phyloP scores from a whole-genome alignment of 192 early-diverging fungal species.

The Umbelopsis vinacea region DNA sequence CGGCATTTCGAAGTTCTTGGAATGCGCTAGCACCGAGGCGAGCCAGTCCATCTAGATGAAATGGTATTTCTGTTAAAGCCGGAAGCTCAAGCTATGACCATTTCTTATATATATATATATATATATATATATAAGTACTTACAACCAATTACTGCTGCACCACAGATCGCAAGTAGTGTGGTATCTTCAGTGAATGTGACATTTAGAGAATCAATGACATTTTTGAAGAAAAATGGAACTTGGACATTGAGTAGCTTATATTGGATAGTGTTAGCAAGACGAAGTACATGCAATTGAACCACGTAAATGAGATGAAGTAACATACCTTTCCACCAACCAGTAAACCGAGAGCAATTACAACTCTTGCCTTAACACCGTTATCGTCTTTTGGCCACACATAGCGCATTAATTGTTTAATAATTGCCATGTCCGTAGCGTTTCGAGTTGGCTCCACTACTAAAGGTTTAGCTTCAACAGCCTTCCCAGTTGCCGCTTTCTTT shows the following conservation, averaged over 20 bases:
- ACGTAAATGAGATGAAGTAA: neutral
- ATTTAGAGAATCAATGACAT: conserved; percentile 87
- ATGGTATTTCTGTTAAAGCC: neutral
- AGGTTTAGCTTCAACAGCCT: neutral
- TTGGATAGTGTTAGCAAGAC: neutral
- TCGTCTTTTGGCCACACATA: conserved; percentile 92
- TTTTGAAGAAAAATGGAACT: conserved; percentile 96
- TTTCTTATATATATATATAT: too few species aligned
- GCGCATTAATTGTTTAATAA: conserved; percentile 45
- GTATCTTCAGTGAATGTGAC: conserved; percentile 62
- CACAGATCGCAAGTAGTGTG: conserved; percentile 77
- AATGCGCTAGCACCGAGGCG: conserved; percentile 80
- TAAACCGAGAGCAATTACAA: conserved; percentile 81
- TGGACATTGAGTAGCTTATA: conserved; percentile 81
- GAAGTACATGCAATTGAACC: conserved; percentile 30
- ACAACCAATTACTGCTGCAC: conserved; percentile 93
- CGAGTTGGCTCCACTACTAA: neutral
- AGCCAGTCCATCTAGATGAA: conserved; percentile 76
- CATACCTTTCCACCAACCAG: conserved; percentile 78
- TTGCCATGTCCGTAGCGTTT: conserved; percentile 44
- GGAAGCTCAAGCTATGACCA: neutral
- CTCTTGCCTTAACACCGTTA: conserved; percentile 80
- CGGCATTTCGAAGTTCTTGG: conserved; percentile 91
- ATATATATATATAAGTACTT: conserved; percentile 35
- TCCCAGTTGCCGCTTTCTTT: neutral